These are phyloP conservation scores for Hypoxylon sp. DNA, from an alignment of 2,329 filamentous ascomycete species.

Conservation along the genomic window DNA sequence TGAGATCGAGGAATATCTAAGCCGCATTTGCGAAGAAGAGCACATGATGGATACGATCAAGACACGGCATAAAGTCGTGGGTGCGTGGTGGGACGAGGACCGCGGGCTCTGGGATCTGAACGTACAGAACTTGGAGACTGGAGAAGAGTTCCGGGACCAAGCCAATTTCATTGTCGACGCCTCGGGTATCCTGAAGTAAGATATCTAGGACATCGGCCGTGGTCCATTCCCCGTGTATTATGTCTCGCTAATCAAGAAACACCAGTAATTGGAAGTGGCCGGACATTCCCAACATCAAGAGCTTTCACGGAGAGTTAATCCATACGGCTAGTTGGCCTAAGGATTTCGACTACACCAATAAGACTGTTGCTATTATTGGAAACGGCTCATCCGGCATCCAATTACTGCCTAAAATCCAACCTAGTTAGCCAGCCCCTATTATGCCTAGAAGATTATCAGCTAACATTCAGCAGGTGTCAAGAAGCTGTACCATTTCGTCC, in stretches of 20 bases:
- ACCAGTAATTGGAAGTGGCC: slow-evolving; percentile 67
- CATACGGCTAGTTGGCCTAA: slow-evolving; percentile 68
- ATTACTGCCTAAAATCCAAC: slow-evolving; percentile 63
- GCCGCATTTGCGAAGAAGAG: slow-evolving; percentile 61
- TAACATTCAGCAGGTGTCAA: slow-evolving; percentile 51
- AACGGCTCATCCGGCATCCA: slow-evolving; percentile 68
- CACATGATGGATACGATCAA: slow-evolving; percentile 59
- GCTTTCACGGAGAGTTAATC: slow-evolving; percentile 62
- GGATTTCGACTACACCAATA: slow-evolving; percentile 62
- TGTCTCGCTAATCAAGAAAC: slow-evolving; percentile 31
- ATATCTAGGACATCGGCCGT: slow-evolving; percentile 9
- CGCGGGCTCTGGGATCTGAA: slow-evolving; percentile 58
- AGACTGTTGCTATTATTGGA: slow-evolving; percentile 67
- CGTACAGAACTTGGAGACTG: slow-evolving; percentile 56
- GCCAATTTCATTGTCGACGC: slow-evolving; percentile 64
- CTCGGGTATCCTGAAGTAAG: slow-evolving; percentile 66
- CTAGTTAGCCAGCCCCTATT: slow-evolving; percentile 48
- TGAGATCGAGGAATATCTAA: slow-evolving; percentile 69
- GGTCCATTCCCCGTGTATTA: neutral
- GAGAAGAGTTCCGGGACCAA: slow-evolving; percentile 57
- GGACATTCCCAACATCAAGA: slow-evolving; percentile 59
- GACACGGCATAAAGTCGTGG: slow-evolving; percentile 57
- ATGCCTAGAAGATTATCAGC: neutral
- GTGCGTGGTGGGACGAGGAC: slow-evolving; percentile 60
- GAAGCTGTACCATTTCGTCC: slow-evolving; percentile 58